Evolutionary conservation across 805 yeast species (phyloP).

Genomic region (Candida piceae): DNA sequence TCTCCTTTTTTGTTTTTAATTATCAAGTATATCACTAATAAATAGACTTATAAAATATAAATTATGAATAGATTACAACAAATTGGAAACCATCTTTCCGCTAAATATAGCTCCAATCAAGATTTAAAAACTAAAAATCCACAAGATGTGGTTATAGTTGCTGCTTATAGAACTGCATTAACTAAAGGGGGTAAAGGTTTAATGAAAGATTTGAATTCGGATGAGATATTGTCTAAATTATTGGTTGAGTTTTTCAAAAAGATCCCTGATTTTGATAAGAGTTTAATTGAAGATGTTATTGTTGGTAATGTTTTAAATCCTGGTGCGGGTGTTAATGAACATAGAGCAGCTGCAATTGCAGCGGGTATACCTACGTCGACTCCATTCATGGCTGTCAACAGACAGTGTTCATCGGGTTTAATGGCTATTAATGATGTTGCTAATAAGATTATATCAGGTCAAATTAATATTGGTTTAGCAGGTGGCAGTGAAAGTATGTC

Average conservation of each 20-base stretch:
- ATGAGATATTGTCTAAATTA: constrained; percentile 66
- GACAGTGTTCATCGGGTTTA: constrained; percentile 94
- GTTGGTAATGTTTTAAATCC: constrained; percentile 89
- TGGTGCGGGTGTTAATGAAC: constrained; percentile 94
- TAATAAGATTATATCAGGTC: constrained; percentile 80
- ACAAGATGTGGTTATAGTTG: constrained; percentile 86
- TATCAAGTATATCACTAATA: not conserved
- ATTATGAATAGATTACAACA: constrained; percentile 35
- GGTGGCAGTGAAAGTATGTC: constrained; percentile 95
- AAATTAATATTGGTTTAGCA: constrained; percentile 86
- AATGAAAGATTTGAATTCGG: constrained; percentile 78
- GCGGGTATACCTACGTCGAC: constrained; percentile 83
- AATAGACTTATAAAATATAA: not conserved
- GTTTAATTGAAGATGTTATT: constrained; percentile 73
- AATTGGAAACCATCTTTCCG: constrained; percentile 28
- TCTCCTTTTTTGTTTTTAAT: too few species aligned
- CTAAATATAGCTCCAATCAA: constrained; percentile 13
- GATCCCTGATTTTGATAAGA: constrained; percentile 41
- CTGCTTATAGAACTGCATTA: constrained; percentile 86
- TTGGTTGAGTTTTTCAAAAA: constrained; percentile 55
- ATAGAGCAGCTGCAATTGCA: constrained; percentile 84
- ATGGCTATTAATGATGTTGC: constrained; percentile 89
- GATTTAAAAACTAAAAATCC: constrained; percentile 46
- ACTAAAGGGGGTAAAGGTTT: constrained; percentile 84
- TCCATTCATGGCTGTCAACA: constrained; percentile 79